Conservation (phyloP, 345 rosid species). For the Luvunga scandens region DNA sequence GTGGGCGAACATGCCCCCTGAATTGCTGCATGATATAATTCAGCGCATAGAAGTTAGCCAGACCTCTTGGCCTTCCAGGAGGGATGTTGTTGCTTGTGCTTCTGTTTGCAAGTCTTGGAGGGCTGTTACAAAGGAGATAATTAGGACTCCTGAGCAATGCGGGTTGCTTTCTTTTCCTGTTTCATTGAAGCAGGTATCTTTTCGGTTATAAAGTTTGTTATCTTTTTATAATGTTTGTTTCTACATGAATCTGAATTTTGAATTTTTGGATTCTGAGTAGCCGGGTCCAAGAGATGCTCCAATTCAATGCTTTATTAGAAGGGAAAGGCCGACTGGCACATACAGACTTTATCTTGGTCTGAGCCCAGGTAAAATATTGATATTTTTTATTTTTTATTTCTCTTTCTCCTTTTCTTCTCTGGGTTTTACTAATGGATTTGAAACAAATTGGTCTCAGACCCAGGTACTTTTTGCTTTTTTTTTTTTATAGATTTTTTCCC, state of each 20-base stretch:
- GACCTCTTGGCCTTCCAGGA: constrained; percentile 72
- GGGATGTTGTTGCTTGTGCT: constrained; percentile 83
- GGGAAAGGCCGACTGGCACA: constrained; percentile 69
- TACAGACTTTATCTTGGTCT: constrained; percentile 72
- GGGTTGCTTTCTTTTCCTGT: constrained; percentile 76
- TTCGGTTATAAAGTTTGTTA: neutral
- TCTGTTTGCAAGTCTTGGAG: constrained; percentile 91
- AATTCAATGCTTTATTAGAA: constrained; percentile 81
- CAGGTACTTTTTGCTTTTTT: neutral
- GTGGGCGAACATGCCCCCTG: constrained; percentile 91
- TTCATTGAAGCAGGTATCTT: constrained; percentile 77
- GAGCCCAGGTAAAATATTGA: constrained; percentile 64
- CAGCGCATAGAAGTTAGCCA: constrained; percentile 53
- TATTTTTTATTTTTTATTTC: neutral
- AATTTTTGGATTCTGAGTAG: constrained; percentile 33
- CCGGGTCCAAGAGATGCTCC: constrained; percentile 87
- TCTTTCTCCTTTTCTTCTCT: neutral
- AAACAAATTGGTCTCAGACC: neutral
- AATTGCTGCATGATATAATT: constrained; percentile 71
- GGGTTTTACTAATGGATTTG: neutral
- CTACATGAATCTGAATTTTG: neutral
- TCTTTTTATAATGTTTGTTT: neutral
- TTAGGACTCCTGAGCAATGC: constrained; percentile 63
- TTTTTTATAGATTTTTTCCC: neutral
- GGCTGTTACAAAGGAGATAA: constrained; percentile 56